Conservation (phyloP, 495 filamentous ascomycete species). For the Podospora pseudopauciseta region DNA sequence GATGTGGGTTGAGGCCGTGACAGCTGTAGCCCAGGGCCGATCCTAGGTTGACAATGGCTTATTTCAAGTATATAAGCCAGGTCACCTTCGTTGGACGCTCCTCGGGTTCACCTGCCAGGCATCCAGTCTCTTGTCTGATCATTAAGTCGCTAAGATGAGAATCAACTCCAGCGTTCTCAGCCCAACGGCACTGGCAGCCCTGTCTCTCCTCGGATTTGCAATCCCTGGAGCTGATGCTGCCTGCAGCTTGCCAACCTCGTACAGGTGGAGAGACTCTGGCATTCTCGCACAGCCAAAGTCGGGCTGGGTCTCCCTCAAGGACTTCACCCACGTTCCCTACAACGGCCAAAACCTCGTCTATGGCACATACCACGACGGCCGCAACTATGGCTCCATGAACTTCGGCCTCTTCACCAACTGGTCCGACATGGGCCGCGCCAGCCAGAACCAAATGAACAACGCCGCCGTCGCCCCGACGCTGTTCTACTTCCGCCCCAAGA, state of each 20-base stretch:
- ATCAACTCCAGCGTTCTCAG: background rate
- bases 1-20: background rate
- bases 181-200: background rate
- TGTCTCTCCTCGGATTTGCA: background rate
- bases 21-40: background rate
- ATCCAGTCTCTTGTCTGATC: background rate
- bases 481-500: conserved; percentile 60
- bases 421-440: conserved; percentile 50
- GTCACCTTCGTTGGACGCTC: background rate
- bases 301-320: conserved; percentile 54
- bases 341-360: conserved; percentile 54
- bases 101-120: background rate
- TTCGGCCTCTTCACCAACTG: conserved; percentile 56
- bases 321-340: conserved; percentile 50
- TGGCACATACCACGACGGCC: conserved; percentile 39
- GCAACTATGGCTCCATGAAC: conserved; percentile 53
- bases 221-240: background rate
- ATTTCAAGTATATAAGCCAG: background rate
- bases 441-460: conserved; percentile 48
- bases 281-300: conserved; percentile 47
- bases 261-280: conserved; percentile 50
- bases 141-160: background rate
- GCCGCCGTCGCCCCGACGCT: conserved; percentile 57
- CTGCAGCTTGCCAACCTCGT: conserved; percentile 52
- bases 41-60: background rate